Conservation (phyloP, 208 protist genomes). For the Crithidia bombi region DNA sequence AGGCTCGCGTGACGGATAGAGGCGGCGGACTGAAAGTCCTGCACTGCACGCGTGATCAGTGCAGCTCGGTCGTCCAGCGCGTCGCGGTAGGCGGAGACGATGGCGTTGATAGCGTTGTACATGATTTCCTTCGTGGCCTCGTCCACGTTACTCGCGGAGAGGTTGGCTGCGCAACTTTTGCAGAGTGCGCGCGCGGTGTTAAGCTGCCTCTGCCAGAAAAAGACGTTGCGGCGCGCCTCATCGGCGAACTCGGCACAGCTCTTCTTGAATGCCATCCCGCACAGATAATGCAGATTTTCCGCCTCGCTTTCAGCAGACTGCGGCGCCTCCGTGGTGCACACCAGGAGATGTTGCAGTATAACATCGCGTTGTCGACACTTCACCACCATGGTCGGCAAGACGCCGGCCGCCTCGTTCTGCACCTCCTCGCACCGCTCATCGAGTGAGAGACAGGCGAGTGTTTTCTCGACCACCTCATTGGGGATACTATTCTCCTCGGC, state of each 20-base stretch:
- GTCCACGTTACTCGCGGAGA: constrained; percentile 4
- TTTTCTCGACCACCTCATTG: constrained; percentile 33
- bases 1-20: constrained; percentile 30
- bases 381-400: constrained; percentile 35
- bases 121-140: constrained; percentile 28
- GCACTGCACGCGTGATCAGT: constrained; percentile 12
- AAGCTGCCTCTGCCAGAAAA: constrained; percentile 50
- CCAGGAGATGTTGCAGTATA: constrained; percentile 41
- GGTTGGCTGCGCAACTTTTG: constrained; percentile 9
- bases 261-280: constrained; percentile 51
- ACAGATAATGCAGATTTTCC: constrained; percentile 44
- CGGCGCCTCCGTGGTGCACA: constrained; percentile 16
- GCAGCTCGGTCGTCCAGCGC: constrained; percentile 11
- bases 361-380: constrained; percentile 43
- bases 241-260: constrained; percentile 44
- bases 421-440: constrained; percentile 46
- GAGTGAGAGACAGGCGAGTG: constrained; percentile 47
- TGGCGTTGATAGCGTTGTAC: constrained; percentile 34
- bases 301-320: constrained; percentile 23
- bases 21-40: constrained; percentile 22
- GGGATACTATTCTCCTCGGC: constrained; percentile 10
- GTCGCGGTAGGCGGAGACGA: constrained; percentile 36
- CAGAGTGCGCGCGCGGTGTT: constrained; percentile 26
- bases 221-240: constrained; percentile 39
- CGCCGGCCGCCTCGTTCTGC: constrained; percentile 38